phyloP scores from a whole-genome alignment of 2,329 filamentous ascomycete genomes.

The Clarireedia paspali region DNA sequence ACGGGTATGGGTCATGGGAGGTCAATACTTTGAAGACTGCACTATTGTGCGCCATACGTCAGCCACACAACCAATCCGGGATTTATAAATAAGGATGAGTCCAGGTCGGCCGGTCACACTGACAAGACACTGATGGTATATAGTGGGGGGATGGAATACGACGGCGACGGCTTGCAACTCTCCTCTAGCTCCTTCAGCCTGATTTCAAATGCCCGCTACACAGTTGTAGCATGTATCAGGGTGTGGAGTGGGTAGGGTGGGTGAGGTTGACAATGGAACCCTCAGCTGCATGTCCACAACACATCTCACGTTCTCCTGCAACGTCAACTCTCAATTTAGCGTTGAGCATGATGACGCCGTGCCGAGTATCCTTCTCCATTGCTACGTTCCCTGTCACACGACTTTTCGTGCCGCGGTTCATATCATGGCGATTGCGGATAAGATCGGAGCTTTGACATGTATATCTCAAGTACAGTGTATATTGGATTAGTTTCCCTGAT shows the following conservation, averaged over 20 bases:
- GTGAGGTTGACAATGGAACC: conserved; percentile 5
- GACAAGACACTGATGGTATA: background rate
- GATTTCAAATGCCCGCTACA: background rate
- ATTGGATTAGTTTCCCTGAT: background rate
- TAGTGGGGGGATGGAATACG: background rate
- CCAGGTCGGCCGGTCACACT: background rate
- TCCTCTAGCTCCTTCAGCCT: background rate
- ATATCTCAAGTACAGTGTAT: background rate
- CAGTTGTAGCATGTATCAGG: background rate
- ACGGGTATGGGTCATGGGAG: conserved; percentile 4
- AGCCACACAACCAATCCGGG: conserved; percentile 4
- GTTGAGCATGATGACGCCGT: background rate
- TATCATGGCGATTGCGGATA: background rate
- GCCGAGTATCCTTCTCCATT: background rate
- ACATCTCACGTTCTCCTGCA: background rate
- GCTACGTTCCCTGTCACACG: background rate
- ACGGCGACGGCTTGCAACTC: background rate
- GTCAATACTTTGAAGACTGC: conserved; percentile 9
- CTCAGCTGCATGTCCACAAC: conserved; percentile 5
- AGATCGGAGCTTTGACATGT: background rate
- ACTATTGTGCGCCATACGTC: conserved; percentile 10
- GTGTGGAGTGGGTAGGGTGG: background rate
- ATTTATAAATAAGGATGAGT: background rate
- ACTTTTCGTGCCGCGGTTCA: background rate
- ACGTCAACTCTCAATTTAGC: conserved; percentile 1